Percentiles rank a stretch among this genome's conserved stretches.
Conservation (phyloP, 148 eudicot species). For the Rhododendron kiyosumense region DNA sequence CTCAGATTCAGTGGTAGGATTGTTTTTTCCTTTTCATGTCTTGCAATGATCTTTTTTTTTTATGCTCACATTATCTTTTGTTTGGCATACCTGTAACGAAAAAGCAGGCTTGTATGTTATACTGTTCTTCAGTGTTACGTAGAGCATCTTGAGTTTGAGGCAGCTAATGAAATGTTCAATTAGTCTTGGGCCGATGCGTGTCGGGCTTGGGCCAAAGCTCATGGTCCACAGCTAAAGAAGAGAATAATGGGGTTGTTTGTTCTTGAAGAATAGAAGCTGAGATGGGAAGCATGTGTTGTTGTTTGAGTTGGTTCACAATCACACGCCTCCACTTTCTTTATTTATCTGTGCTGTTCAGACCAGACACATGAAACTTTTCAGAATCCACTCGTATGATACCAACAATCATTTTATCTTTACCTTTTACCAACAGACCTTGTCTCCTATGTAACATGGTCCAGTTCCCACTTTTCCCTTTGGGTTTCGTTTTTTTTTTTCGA, state of each 20-base stretch:
- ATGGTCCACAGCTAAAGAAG: not conserved
- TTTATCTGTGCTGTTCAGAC: not conserved
- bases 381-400: not conserved
- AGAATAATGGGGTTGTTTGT: not conserved
- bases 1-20: not conserved
- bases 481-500: not conserved
- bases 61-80: not conserved
- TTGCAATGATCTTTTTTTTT: not conserved
- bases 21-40: not conserved
- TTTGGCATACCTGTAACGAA: not conserved
- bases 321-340: not conserved
- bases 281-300: not conserved
- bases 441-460: not conserved
- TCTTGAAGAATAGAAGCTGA: not conserved
- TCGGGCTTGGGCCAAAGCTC: not conserved
- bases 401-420: not conserved
- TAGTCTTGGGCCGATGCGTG: not conserved
- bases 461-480: not conserved
- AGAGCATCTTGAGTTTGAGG: not conserved
- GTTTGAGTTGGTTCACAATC: not conserved
- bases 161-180: not conserved
- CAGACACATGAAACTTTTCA: constrained; percentile 9
- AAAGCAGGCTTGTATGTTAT: not conserved
- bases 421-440: not conserved
- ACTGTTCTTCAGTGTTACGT: not conserved